Evolutionary conservation across 371 early-diverging fungal species (phyloP).

Genomic region (Mucor indicus): DNA sequence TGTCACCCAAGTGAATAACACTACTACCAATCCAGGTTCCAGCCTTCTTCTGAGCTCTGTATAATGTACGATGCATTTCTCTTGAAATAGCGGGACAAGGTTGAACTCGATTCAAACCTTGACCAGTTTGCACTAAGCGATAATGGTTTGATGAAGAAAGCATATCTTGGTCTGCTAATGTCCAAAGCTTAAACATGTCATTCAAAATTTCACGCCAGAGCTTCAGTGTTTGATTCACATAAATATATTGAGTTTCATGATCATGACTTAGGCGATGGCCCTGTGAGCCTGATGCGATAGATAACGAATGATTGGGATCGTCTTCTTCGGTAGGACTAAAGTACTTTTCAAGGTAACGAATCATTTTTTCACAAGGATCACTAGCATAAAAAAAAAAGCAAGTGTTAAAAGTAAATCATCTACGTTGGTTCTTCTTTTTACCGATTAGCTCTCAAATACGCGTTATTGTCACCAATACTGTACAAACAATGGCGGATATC

Average conservation of each 20-base stretch:
- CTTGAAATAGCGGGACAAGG: slow-evolving; percentile 78
- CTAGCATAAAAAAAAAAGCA: slow-evolving; percentile 24
- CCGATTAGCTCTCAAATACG: slow-evolving; percentile 84
- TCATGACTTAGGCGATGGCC: slow-evolving; percentile 92
- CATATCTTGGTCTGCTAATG: slow-evolving; percentile 86
- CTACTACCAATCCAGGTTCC: slow-evolving; percentile 94
- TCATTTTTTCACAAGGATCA: slow-evolving; percentile 95
- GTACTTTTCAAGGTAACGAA: slow-evolving; percentile 64
- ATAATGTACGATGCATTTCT: slow-evolving; percentile 87
- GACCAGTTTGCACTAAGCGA: slow-evolving; percentile 92
- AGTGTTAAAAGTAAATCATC: not conserved
- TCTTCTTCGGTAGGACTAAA: slow-evolving; percentile 60
- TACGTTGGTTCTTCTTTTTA: too few relatives aligned
- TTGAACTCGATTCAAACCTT: slow-evolving; percentile 90
- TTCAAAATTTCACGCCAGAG: slow-evolving; percentile 94
- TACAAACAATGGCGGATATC: slow-evolving; percentile 86
- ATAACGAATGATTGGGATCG: slow-evolving; percentile 65
- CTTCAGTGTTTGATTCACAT: slow-evolving; percentile 90
- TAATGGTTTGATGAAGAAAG: slow-evolving; percentile 69
- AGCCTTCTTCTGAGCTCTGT: slow-evolving; percentile 81
- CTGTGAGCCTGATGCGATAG: slow-evolving; percentile 77
- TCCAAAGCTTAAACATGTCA: slow-evolving; percentile 97
- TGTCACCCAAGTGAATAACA: slow-evolving; percentile 95
- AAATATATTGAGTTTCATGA: slow-evolving; percentile 90
- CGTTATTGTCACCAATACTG: slow-evolving; percentile 94